Conservation (phyloP, 768 basidiomycete species). For the Sporobolomyces roseus region DNA sequence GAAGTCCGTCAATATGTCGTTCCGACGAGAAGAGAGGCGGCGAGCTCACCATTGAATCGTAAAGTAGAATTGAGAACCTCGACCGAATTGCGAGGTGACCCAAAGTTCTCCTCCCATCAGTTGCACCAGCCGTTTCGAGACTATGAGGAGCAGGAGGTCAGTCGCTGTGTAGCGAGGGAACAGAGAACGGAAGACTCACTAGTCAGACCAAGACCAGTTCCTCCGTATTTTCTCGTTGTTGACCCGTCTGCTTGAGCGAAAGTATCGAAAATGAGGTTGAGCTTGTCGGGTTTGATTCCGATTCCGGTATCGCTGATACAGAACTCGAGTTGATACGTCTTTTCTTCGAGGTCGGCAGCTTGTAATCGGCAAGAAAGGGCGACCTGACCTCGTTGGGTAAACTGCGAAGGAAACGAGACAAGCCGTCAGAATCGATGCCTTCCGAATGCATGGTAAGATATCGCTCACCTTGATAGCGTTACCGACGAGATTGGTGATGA, state of each 20-base stretch:
- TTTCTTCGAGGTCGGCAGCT: conserved; percentile 59
- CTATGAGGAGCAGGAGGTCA: neutral
- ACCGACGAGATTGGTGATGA: conserved; percentile 90
- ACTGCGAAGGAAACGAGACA: conserved; percentile 56
- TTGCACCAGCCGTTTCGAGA: conserved; percentile 86
- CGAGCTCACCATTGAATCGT: conserved; percentile 63
- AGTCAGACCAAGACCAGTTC: conserved; percentile 90
- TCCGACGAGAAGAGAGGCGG: neutral
- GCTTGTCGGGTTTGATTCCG: conserved; percentile 95
- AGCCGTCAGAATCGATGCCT: neutral
- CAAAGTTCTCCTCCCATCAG: conserved; percentile 99
- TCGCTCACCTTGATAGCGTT: conserved; percentile 74
- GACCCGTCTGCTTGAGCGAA: conserved; percentile 99
- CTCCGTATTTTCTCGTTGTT: conserved; percentile 91
- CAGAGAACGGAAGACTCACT: conserved; percentile 52
- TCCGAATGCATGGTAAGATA: no score
- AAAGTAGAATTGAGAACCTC: conserved; percentile 94
- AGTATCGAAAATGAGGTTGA: conserved; percentile 97
- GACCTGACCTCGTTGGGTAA: conserved; percentile 76
- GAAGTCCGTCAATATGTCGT: neutral
- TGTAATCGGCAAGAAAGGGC: conserved; percentile 74
- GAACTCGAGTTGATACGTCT: conserved; percentile 84
- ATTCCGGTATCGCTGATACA: conserved; percentile 98
- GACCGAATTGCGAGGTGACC: conserved; percentile 91
- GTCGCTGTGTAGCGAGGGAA: neutral